phyloP scores from a whole-genome alignment of 495 filamentous ascomycete genomes.

The Trichocladium uniseriatum region DNA sequence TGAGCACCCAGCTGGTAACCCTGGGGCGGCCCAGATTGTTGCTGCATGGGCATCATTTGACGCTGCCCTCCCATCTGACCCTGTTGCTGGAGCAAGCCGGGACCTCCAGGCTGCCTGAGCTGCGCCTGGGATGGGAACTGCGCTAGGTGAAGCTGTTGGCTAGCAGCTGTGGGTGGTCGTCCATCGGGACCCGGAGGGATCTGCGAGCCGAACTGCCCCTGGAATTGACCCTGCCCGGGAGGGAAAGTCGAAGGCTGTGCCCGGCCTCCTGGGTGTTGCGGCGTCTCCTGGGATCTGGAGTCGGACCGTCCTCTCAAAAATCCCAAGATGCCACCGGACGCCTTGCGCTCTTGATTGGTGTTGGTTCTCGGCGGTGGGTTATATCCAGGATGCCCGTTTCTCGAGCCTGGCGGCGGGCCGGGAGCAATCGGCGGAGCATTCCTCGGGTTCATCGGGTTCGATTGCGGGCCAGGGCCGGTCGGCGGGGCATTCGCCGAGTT shows the following conservation, averaged over 20 bases:
- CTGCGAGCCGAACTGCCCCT: slow-evolving; percentile 15
- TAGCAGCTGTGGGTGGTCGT: slow-evolving; percentile 10
- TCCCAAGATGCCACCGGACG: slow-evolving; percentile 21
- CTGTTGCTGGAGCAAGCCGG: slow-evolving; percentile 3
- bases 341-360: slow-evolving; percentile 12
- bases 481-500: background rate
- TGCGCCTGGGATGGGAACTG: slow-evolving; percentile 9
- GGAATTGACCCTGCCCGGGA: slow-evolving; percentile 12
- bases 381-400: background rate
- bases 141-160: slow-evolving; percentile 10
- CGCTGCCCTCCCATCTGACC: background rate
- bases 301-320: slow-evolving; percentile 17
- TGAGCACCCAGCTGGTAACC: slow-evolving; percentile 2
- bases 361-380: background rate
- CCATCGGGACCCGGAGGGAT: slow-evolving; percentile 21
- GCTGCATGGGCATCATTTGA: background rate
- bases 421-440: background rate
- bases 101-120: slow-evolving; percentile 1
- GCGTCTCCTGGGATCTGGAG: slow-evolving; percentile 3
- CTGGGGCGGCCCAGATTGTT: background rate
- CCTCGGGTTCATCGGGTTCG: background rate
- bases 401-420: background rate
- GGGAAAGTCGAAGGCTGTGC: slow-evolving; percentile 7
- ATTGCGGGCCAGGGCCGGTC: background rate
- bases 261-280: slow-evolving; percentile 3